These are phyloP conservation scores for Backusella tuberculispora DNA, from an alignment of 192 early-diverging fungal species.

Conservation along the genomic window DNA sequence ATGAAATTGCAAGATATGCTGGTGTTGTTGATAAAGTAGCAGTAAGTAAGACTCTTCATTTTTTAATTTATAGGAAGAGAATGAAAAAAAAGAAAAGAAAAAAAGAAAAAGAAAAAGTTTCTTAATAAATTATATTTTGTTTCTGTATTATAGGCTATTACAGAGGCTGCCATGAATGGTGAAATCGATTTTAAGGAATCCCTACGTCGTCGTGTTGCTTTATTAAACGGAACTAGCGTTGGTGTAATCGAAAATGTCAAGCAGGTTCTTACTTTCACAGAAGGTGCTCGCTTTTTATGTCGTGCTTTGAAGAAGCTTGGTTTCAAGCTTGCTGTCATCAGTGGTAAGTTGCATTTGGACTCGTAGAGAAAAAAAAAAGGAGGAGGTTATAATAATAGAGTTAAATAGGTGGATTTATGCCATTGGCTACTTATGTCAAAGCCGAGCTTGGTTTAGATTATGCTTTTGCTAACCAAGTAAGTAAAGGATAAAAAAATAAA, in stretches of 20 bases:
- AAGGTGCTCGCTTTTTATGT: constrained; percentile 91
- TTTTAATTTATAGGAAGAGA: background rate
- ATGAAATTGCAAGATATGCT: constrained; percentile 92
- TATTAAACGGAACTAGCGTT: constrained; percentile 87
- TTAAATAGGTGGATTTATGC: constrained; percentile 84
- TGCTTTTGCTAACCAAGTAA: constrained; percentile 93
- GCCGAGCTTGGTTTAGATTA: constrained; percentile 90
- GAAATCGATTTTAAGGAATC: constrained; percentile 99
- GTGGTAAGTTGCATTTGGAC: constrained; percentile 50
- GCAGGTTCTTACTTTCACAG: constrained; percentile 79
- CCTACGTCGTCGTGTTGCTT: constrained; percentile 78
- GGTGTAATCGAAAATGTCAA: constrained; percentile 81
- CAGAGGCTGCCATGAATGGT: constrained; percentile 96
- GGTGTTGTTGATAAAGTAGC: constrained; percentile 93
- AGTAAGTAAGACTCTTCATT: constrained; percentile 48
- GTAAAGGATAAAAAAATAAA: background rate
- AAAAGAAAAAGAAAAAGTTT: background rate
- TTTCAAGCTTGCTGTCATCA: constrained; percentile 95
- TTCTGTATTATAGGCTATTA: constrained; percentile 70
- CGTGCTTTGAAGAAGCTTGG: constrained; percentile 88
- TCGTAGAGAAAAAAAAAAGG: background rate
- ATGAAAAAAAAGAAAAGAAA: background rate
- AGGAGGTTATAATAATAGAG: background rate
- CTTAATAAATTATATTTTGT: background rate
- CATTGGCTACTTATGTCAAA: constrained; percentile 92